phyloP scores from a whole-genome alignment of 2,329 filamentous ascomycete species.

The Sporothrix humicola region DNA sequence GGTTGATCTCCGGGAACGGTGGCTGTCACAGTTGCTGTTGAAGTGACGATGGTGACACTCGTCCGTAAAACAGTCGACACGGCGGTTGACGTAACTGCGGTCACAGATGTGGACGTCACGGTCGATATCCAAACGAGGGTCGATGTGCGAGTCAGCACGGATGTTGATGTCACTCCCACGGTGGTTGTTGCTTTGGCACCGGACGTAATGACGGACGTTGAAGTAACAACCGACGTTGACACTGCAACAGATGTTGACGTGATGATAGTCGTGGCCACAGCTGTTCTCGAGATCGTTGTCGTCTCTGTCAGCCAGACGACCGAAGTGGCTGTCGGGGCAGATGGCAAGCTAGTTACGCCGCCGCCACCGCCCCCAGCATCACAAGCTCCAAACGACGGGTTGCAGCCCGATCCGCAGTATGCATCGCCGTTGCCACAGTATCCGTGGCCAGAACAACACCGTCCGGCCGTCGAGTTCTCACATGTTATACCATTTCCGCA shows the following conservation, averaged over 20 bases:
- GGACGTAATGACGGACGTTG: neutral
- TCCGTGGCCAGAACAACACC: slow-evolving; percentile 32
- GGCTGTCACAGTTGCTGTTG: neutral
- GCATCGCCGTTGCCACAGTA: slow-evolving; percentile 32
- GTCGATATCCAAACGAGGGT: neutral
- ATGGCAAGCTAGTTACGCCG: neutral
- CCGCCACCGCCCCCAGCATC: neutral
- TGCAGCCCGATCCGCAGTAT: slow-evolving; percentile 34
- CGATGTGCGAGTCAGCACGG: neutral
- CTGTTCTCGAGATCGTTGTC: neutral
- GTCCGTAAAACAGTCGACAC: neutral
- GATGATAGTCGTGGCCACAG: slow-evolving; percentile 22
- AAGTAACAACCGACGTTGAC: neutral
- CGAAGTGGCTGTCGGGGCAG: neutral
- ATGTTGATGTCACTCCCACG: neutral
- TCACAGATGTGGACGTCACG: neutral
- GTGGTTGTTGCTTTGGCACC: neutral
- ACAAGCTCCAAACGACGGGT: slow-evolving; percentile 14
- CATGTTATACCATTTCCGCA: slow-evolving; percentile 32
- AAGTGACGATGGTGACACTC: neutral
- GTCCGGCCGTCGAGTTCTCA: slow-evolving; percentile 25
- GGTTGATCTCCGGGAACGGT: neutral
- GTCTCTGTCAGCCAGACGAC: slow-evolving; percentile 26
- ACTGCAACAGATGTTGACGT: neutral
- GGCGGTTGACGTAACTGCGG: neutral